Conservation (phyloP, 2,329 filamentous ascomycete species). For the Blastomyces emzantsi region DNA sequence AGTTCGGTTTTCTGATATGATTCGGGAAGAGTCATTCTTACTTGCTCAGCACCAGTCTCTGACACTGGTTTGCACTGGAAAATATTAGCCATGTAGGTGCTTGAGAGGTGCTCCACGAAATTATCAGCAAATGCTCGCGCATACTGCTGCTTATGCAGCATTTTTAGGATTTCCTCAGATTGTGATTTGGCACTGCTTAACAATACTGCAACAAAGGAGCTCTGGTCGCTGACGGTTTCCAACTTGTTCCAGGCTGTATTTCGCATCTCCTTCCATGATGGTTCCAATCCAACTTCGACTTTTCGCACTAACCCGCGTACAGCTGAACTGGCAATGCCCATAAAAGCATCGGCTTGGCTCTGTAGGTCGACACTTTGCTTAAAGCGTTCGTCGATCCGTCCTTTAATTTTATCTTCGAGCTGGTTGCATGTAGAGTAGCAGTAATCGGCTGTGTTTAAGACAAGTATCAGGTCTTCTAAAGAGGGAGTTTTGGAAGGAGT, state of each 20-base stretch:
- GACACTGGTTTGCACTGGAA: constrained; percentile 85
- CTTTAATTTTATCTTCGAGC: constrained; percentile 88
- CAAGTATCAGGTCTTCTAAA: constrained; percentile 69
- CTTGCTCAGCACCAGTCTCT: constrained; percentile 88
- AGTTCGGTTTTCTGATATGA: not conserved
- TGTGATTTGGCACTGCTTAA: constrained; percentile 62
- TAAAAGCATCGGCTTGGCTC: constrained; percentile 87
- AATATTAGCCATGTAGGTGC: constrained; percentile 70
- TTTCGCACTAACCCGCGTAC: constrained; percentile 75
- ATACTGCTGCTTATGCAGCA: constrained; percentile 86
- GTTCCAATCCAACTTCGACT: constrained; percentile 73
- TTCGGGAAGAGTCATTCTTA: constrained; percentile 29
- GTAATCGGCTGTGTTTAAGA: constrained; percentile 95
- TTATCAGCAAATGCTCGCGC: constrained; percentile 92
- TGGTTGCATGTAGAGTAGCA: constrained; percentile 91
- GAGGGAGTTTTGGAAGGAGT: constrained; percentile 44
- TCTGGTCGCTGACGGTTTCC: constrained; percentile 88
- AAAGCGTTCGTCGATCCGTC: constrained; percentile 73
- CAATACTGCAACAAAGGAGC: constrained; percentile 79
- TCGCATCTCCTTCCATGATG: constrained; percentile 92
- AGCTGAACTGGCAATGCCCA: constrained; percentile 84
- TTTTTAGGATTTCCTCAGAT: constrained; percentile 62
- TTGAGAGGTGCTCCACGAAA: constrained; percentile 78
- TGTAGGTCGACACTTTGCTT: constrained; percentile 73
- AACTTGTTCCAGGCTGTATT: constrained; percentile 93